Conservation (phyloP, 164 flowering plant genomes). For the Cinnamomum chago region DNA sequence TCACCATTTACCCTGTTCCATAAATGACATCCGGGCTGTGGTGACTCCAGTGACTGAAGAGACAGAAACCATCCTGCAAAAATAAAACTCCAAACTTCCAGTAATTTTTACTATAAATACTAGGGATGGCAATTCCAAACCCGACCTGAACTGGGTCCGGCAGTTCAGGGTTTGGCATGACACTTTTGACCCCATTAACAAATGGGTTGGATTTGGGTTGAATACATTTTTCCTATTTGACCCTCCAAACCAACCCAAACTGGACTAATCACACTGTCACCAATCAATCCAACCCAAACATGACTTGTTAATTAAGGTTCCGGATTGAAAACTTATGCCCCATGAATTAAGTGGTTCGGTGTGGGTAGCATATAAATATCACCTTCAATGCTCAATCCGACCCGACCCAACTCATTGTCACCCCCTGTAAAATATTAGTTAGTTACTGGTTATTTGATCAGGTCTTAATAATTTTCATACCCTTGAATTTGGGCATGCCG, state of each 20-base stretch:
- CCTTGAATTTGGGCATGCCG: not conserved
- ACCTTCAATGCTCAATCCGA: not conserved
- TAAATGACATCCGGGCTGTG: not conserved
- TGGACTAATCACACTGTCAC: not conserved
- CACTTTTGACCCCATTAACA: too few relatives aligned
- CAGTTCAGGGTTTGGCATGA: too few relatives aligned
- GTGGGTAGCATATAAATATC: not conserved
- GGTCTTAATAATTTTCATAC: not conserved
- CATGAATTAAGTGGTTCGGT: not conserved
- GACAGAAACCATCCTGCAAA: not conserved
- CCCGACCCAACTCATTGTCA: not conserved
- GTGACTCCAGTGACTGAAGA: not conserved
- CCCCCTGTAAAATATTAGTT: not conserved
- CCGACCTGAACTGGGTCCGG: not conserved
- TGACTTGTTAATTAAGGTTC: not conserved
- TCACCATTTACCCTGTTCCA: not conserved
- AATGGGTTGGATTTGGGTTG: too few relatives aligned
- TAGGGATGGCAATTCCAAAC: not conserved
- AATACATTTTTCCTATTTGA: not conserved
- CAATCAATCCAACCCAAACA: not conserved
- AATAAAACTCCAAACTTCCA: not conserved
- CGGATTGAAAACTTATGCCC: not conserved
- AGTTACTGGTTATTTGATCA: not conserved
- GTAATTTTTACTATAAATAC: not conserved
- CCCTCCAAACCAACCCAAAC: not conserved